Percentiles rank a stretch among this genome's conserved stretches.
phyloP scores from a whole-genome alignment of 2,329 filamentous ascomycete genomes.

The Xylariaceae sp. region DNA sequence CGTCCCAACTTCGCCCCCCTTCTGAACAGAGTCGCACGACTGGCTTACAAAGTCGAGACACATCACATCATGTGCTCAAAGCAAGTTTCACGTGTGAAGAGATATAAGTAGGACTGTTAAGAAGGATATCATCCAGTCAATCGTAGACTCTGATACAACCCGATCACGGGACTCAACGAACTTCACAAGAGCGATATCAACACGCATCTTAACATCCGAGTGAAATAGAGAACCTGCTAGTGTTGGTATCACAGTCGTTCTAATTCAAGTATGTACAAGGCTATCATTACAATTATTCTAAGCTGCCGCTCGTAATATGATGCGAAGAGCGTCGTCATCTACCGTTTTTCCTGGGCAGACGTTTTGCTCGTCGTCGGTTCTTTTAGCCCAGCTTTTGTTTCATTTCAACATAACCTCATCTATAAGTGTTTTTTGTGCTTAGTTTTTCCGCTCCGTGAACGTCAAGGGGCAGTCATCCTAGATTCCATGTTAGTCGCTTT shows the following conservation, averaged over 20 bases:
- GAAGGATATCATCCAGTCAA: no score
- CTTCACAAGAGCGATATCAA: no score
- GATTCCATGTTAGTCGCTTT: conserved; percentile 23
- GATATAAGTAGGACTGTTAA: no score
- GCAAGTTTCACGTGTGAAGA: no score
- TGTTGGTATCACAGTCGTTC: conserved; percentile 11
- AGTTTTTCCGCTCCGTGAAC: conserved; percentile 55
- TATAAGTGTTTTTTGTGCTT: conserved; percentile 13
- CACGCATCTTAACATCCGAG: no score
- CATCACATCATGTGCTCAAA: no score
- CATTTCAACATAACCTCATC: conserved; percentile 6
- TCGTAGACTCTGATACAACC: no score
- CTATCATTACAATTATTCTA: conserved; percentile 24
- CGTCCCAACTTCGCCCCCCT: no score
- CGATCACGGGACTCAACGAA: no score
- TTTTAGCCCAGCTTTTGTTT: neutral
- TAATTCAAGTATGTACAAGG: conserved; percentile 20
- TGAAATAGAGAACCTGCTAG: neutral
- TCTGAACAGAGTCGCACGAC: no score
- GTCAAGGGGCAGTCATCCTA: conserved; percentile 80
- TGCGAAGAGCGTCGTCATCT: neutral
- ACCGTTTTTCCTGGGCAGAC: neutral
- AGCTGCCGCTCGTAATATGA: conserved; percentile 8
- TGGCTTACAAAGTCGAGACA: no score
- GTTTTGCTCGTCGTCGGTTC: neutral